A percentile compares a stretch with the other conserved stretches of the same genome.
phyloP scores from a whole-genome alignment of 441 rosid genomes.

The Omphalea diandra region DNA sequence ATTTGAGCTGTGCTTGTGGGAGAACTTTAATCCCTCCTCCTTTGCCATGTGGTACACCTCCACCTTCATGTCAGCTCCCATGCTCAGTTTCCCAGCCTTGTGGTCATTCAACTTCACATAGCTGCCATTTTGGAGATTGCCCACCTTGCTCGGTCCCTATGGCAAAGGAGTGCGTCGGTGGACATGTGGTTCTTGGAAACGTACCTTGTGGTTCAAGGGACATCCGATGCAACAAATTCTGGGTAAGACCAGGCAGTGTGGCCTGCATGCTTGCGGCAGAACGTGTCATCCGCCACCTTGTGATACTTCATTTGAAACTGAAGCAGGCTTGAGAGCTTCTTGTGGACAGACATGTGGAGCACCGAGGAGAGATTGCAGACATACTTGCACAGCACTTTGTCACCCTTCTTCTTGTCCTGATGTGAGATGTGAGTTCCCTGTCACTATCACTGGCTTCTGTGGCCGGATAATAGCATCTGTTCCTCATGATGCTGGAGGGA shows the following conservation, averaged over 20 bases:
- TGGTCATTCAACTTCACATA: conserved; percentile 89
- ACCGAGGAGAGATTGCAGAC: conserved; percentile 92
- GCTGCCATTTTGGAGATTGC: conserved; percentile 98
- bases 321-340: conserved; percentile 53
- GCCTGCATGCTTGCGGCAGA: conserved; percentile 93
- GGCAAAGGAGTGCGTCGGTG: conserved; percentile 94
- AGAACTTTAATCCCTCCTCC: conserved; percentile 96
- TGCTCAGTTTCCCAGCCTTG: conserved; percentile 84
- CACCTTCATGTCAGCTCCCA: conserved; percentile 85
- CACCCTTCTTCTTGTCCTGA: conserved; percentile 95
- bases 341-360: conserved; percentile 98
- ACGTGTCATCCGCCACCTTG: conserved; percentile 87
- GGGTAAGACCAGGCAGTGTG: conserved; percentile 98
- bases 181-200: conserved; percentile 94
- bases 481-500: conserved; percentile 95
- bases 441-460: conserved; percentile 83
- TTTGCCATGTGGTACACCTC: conserved; percentile 90
- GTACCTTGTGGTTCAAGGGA: conserved; percentile 97
- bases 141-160: conserved; percentile 94
- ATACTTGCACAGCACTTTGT: conserved; percentile 76
- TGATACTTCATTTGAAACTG: conserved; percentile 46
- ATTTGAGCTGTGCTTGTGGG: conserved; percentile 96
- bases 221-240: conserved; percentile 91
- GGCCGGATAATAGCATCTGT: conserved; percentile 74
- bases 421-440: conserved; percentile 74